Conservation (phyloP, 768 basidiomycete species). For the Collybia sordida region DNA sequence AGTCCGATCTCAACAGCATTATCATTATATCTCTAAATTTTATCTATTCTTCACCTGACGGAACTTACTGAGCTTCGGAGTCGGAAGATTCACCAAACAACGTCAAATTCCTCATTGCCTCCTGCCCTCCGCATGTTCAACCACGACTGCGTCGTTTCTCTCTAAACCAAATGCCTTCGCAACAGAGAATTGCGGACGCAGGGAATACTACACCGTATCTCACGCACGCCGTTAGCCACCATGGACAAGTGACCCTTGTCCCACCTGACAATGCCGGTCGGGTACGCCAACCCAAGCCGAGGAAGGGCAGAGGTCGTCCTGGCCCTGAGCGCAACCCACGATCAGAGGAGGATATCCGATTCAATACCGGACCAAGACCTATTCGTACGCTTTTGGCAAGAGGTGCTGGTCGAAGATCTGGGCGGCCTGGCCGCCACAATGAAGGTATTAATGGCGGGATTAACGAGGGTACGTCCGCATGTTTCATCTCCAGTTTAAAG, state of each 20-base stretch:
- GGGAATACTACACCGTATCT: conserved; percentile 57
- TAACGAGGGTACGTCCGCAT: conserved; percentile 20
- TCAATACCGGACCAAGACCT: conserved; percentile 41
- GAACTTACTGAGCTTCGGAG: not conserved
- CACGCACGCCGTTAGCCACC: conserved; percentile 53
- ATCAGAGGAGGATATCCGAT: conserved; percentile 45
- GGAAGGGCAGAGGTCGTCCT: conserved; percentile 34
- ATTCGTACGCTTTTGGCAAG: conserved; percentile 20
- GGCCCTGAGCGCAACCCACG: conserved; percentile 39
- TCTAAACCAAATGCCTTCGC: conserved; percentile 44
- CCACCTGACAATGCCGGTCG: conserved; percentile 52
- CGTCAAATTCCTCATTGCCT: conserved; percentile 36
- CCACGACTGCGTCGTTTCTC: conserved; percentile 28
- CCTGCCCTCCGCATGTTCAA: conserved; percentile 39
- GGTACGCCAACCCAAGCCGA: conserved; percentile 43
- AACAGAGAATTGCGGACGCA: conserved; percentile 45
- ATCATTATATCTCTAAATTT: too few species aligned
- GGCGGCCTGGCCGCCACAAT: conserved; percentile 19
- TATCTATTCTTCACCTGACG: too few species aligned
- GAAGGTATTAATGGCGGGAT: conserved; percentile 5
- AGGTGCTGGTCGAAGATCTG: conserved; percentile 26
- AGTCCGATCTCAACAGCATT: too few species aligned
- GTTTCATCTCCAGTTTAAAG: conserved; percentile 2
- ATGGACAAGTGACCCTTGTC: conserved; percentile 48
- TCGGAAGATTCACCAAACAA: conserved; percentile 27